Percentiles rank a stretch among this genome's conserved stretches.
phyloP scores from a whole-genome alignment of 1,284 basidiomycete genomes.

The Leccinum fallax region DNA sequence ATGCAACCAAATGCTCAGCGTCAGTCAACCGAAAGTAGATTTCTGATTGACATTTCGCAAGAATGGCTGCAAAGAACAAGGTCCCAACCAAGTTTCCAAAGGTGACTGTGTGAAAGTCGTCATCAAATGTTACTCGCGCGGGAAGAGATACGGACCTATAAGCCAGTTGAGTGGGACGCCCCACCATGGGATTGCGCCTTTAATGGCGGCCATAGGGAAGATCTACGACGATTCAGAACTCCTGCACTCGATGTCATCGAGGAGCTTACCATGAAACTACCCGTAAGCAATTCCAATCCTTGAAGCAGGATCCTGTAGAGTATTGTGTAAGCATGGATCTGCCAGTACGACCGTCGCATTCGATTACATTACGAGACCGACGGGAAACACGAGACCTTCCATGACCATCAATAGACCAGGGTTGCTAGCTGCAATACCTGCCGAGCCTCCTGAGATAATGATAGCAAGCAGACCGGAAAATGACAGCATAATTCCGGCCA shows the following conservation, averaged over 20 bases:
- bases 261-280: conserved; percentile 64
- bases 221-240: conserved; percentile 40
- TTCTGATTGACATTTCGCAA: conserved; percentile 59
- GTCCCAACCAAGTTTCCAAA: conserved; percentile 75
- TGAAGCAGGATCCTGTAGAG: conserved; percentile 68
- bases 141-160: conserved; percentile 46
- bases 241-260: neutral
- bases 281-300: conserved; percentile 55
- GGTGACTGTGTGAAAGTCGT: conserved; percentile 47
- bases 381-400: conserved; percentile 69
- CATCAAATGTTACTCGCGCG: neutral
- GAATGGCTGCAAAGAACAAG: conserved; percentile 68
- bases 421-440: conserved; percentile 50
- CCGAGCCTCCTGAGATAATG: conserved; percentile 61
- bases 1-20: conserved; percentile 1
- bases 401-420: conserved; percentile 70
- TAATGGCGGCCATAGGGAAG: conserved; percentile 67
- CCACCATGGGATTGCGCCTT: conserved; percentile 68
- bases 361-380: conserved; percentile 69
- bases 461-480: conserved; percentile 72
- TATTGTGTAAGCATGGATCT: neutral
- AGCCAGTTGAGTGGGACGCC: conserved; percentile 66
- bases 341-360: neutral
- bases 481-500: conserved; percentile 72
- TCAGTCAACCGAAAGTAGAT: neutral